Base-by-base conservation (phyloP, 805 yeast genomes). In the Clavispora vitiphila region DNA sequence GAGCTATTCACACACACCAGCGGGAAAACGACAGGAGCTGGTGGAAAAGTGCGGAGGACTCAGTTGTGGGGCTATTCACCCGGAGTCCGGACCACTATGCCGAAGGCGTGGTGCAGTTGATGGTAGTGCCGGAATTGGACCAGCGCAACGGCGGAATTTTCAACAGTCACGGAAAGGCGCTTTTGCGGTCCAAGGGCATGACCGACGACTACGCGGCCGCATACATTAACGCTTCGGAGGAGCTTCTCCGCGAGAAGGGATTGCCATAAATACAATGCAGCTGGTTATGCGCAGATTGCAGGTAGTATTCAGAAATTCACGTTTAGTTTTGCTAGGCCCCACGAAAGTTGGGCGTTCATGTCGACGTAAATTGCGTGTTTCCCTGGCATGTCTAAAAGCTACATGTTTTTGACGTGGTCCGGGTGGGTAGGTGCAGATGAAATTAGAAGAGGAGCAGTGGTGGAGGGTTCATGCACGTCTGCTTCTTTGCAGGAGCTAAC, bases 1-100 rank as follows among this genome's bases (percentile, higher is more conserved):
- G 72, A 2, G 5, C 68, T 1, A 59, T 67, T 20, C 60, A 53
- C 40, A 65, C 73, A 0, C 46, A 50, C 34, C 67, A 67, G 32
- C 57, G 73, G 42, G 41, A 49, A 25, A 68, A 67, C 41, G 73
- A 71, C 15, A 40, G 45, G 14, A 60, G 58, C 5, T 46, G 54
- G 15, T 50, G 58, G 47, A 41, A 45, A n/a, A 37, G 41, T 1
- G 15, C 48, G 2, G 18, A 60, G 16, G 73, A 69, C 50, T 40
- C 49, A 9, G 3, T 61, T 1, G 37, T 69, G 12, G 58, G 66
- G 3, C 57, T 57, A 55, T 53, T 61, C 20, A 50, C 50, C 23
- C 60, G 61, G 34, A 54, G 61, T 4, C 58, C 69, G 1, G 69
- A 62, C 18, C 56, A 59, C 18, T 69, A 59, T 41, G 71, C 70